Percentiles rank a stretch among this genome's conserved stretches.
These are phyloP conservation scores for Eucalyptus erythrocorys DNA, from an alignment of 345 rosid species.

Conservation along the genomic window DNA sequence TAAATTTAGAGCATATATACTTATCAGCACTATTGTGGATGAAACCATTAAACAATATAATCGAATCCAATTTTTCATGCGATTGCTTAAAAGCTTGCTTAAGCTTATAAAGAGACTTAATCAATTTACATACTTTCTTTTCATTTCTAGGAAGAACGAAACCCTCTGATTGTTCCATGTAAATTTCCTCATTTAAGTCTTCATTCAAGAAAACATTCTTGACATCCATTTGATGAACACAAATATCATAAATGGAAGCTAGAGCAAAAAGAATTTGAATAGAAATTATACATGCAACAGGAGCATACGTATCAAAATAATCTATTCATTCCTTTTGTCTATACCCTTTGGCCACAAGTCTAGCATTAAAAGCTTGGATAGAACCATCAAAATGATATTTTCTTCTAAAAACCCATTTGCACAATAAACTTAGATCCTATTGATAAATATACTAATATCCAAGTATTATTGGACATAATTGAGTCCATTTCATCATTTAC, in stretches of 20 bases:
- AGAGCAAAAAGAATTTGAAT: too few relatives aligned
- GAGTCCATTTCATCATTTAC: background rate
- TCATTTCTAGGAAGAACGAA: background rate
- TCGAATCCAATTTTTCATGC: background rate
- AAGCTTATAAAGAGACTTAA: background rate
- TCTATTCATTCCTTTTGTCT: background rate
- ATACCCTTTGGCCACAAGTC: background rate
- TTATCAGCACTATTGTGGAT: rapidly evolving
- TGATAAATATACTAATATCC: background rate
- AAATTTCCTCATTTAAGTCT: background rate
- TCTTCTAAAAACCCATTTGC: background rate
- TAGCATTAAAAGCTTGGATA: background rate
- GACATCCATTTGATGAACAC: background rate
- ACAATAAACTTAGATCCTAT: background rate
- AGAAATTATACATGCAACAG: background rate
- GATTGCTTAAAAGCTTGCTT: background rate
- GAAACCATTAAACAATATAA: background rate
- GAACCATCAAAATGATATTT: background rate
- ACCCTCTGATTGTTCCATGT: background rate
- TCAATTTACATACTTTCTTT: background rate
- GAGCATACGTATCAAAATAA: background rate
- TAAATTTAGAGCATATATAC: background rate
- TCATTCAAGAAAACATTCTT: background rate
- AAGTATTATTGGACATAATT: background rate
- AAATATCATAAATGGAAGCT: background rate